Evolutionary conservation across 2,329 filamentous ascomycete species (phyloP).

Genomic region (Penicillium sp.): DNA sequence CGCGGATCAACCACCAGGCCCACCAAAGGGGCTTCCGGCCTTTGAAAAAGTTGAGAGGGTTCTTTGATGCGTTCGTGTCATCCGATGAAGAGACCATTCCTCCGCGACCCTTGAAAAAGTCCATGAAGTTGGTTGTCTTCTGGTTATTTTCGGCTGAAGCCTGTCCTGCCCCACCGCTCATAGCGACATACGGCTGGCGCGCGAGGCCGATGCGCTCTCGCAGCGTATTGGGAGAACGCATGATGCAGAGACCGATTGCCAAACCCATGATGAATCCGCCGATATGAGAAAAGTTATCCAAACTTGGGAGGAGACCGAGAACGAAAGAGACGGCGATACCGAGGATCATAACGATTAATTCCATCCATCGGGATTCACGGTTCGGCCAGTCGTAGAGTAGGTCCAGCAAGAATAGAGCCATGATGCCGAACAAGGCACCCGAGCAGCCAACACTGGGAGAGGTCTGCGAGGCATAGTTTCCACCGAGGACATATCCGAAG

Average conservation of each 20-base stretch:
- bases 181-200: conserved; percentile 70
- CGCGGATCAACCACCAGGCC: conserved; percentile 92
- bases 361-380: conserved; percentile 74
- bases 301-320: conserved; percentile 83
- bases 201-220: conserved; percentile 74
- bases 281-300: conserved; percentile 98
- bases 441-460: conserved; percentile 88
- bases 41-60: conserved; percentile 75
- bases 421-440: conserved; percentile 86
- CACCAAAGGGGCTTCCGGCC: conserved; percentile 93
- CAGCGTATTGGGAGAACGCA: conserved; percentile 84
- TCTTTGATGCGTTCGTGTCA: conserved; percentile 9
- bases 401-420: conserved; percentile 86
- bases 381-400: conserved; percentile 91
- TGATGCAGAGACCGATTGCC: conserved; percentile 79
- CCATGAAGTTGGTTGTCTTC: conserved; percentile 58
- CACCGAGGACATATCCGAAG: conserved; percentile 93
- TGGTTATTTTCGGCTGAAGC: conserved; percentile 35
- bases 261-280: conserved; percentile 94
- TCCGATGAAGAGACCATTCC: conserved; percentile 41
- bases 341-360: conserved; percentile 83
- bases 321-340: conserved; percentile 91
- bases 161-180: conserved; percentile 57
- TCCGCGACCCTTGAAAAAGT: conserved; percentile 59
- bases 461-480: conserved; percentile 83